Evolutionary conservation across 2,329 filamentous ascomycete genomes (phyloP).

Genomic region (Stagonosporopsis chrysanthemi): DNA sequence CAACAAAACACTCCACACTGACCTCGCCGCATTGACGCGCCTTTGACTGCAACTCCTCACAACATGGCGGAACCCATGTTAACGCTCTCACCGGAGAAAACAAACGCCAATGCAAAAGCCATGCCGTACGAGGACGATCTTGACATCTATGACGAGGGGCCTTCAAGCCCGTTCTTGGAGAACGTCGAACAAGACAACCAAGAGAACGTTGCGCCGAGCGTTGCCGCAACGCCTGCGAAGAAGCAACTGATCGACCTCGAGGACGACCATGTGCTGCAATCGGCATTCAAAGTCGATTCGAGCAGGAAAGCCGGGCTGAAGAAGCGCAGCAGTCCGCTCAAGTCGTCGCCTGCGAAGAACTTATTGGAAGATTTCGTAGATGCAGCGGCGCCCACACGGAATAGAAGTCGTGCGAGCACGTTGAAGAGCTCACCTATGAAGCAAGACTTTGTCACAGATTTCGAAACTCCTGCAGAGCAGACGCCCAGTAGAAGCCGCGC

Average conservation of each 20-base stretch:
- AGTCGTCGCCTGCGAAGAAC: slow-evolving; percentile 41
- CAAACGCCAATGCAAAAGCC: slow-evolving; percentile 33
- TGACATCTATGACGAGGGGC: slow-evolving; percentile 52
- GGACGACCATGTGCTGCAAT: slow-evolving; percentile 39
- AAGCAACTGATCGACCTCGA: slow-evolving; percentile 24
- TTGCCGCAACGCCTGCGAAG: slow-evolving; percentile 37
- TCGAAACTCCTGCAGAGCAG: slow-evolving; percentile 15
- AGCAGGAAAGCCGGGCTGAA: slow-evolving; percentile 38
- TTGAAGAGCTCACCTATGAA: slow-evolving; percentile 40
- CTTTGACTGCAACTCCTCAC: slow-evolving; percentile 1
- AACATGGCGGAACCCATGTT: slow-evolving; percentile 46
- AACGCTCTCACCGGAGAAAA: slow-evolving; percentile 38
- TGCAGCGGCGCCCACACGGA: slow-evolving; percentile 16
- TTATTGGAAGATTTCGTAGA: slow-evolving; percentile 38
- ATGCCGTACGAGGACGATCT: slow-evolving; percentile 40
- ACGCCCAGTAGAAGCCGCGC: slow-evolving; percentile 12
- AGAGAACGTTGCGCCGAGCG: slow-evolving; percentile 36
- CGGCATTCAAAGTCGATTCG: slow-evolving; percentile 44
- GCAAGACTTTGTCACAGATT: slow-evolving; percentile 11
- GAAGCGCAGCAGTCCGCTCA: slow-evolving; percentile 41
- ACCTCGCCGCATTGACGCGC: slow-evolving; percentile 25
- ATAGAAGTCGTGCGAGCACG: slow-evolving; percentile 26
- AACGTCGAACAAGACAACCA: slow-evolving; percentile 52
- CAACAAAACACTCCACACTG: slow-evolving; percentile 22
- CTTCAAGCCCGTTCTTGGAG: slow-evolving; percentile 59